A percentile compares a stretch with the other conserved stretches of the same genome.
These are phyloP conservation scores for Boletus pseudopeckii DNA, from an alignment of 768 basidiomycete genomes.

Conservation along the genomic window DNA sequence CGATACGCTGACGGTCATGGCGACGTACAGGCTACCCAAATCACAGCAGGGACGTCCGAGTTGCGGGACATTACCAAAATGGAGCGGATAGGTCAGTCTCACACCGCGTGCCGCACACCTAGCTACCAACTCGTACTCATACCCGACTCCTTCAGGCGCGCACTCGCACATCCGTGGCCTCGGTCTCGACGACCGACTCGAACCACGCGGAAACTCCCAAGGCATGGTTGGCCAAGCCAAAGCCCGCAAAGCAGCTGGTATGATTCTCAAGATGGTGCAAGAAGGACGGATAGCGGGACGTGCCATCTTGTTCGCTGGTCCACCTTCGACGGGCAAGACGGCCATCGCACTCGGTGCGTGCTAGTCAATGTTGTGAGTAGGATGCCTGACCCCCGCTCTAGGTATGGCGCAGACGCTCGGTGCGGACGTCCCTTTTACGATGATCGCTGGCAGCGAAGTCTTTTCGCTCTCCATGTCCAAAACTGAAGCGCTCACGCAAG, in stretches of 20 bases:
- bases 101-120: no score
- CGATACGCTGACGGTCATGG: constrained; percentile 7
- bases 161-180: constrained; percentile 96
- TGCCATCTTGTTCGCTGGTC: constrained; percentile 95
- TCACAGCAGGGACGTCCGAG: constrained; percentile 74
- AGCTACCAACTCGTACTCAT: not conserved
- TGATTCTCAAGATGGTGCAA: constrained; percentile 98
- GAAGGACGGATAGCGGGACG: constrained; percentile 94
- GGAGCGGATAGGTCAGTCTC: constrained; percentile 76
- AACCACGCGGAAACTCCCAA: constrained; percentile 84
- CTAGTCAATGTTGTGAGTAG: not conserved
- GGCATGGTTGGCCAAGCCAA: constrained; percentile 98
- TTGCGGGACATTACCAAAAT: constrained; percentile 87
- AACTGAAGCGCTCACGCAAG: constrained; percentile 96
- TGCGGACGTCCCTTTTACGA: constrained; percentile 93
- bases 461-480: constrained; percentile 98
- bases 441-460: constrained; percentile 97
- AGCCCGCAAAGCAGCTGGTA: constrained; percentile 95
- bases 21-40: constrained; percentile 56
- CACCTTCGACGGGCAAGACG: no score
- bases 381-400: constrained; percentile 25
- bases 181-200: constrained; percentile 87
- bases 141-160: constrained; percentile 49
- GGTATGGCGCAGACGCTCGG: constrained; percentile 97
- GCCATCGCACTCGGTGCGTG: constrained; percentile 90